Evolutionary conservation across 345 rosid genomes (phyloP).

Genomic region (Populus alba): DNA sequence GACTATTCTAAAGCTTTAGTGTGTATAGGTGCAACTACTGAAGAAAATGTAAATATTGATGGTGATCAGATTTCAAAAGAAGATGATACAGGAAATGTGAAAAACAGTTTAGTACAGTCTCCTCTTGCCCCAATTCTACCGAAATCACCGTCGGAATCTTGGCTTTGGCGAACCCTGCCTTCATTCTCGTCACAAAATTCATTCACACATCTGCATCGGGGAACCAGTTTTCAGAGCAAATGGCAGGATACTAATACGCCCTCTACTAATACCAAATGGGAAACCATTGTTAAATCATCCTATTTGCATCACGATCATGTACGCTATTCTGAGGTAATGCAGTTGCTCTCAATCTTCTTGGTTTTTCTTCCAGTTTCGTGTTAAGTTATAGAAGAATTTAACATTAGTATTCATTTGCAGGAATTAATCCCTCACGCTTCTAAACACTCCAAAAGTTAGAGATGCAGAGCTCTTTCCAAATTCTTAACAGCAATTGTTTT

Average conservation of each 20-base stretch:
- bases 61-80: constrained; percentile 20
- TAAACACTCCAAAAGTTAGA: constrained; percentile 43
- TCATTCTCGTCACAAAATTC: constrained; percentile 41
- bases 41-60: constrained; percentile 21
- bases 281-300: constrained; percentile 88
- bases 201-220: constrained; percentile 29
- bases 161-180: constrained; percentile 83
- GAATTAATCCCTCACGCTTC: constrained; percentile 58
- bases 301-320: constrained; percentile 67
- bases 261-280: constrained; percentile 67
- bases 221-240: constrained; percentile 35
- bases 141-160: constrained; percentile 83
- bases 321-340: constrained; percentile 78
- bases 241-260: constrained; percentile 36
- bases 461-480: constrained; percentile 10
- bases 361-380: background rate
- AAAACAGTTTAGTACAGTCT: constrained; percentile 15
- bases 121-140: constrained; percentile 61
- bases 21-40: constrained; percentile 21
- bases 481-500: background rate
- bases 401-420: constrained; percentile 33
- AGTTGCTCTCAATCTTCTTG: background rate
- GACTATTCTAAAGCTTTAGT: constrained; percentile 34
- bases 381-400: background rate
- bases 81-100: constrained; percentile 26